These are phyloP conservation scores for Aristolochia contorta DNA, from an alignment of 164 flowering plant species.

Conservation along the genomic window DNA sequence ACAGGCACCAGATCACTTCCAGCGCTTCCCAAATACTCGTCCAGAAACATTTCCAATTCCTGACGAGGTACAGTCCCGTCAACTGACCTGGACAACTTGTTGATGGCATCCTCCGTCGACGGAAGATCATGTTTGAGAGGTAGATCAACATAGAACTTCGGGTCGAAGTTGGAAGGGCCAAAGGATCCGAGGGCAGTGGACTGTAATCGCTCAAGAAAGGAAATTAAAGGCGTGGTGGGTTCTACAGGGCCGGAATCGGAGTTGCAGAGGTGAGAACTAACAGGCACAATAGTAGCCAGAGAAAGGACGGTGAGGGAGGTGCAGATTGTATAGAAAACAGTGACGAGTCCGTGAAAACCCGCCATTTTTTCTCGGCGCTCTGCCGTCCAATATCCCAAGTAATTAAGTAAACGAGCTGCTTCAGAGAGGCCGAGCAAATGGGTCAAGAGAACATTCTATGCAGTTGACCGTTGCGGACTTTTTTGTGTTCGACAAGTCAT, in stretches of 20 bases:
- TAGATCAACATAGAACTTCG: constrained; percentile 63
- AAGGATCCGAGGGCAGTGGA: constrained; percentile 40
- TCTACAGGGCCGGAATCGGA: constrained; percentile 8
- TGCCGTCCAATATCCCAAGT: too few relatives aligned
- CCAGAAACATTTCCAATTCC: constrained; percentile 34
- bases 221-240: constrained; percentile 38
- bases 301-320: too few relatives aligned
- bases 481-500: too few relatives aligned
- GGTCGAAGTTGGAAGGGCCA: constrained; percentile 47
- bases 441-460: too few relatives aligned
- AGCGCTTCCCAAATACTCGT: constrained; percentile 33
- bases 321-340: too few relatives aligned
- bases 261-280: not conserved
- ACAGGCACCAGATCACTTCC: constrained; percentile 56
- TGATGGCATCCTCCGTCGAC: constrained; percentile 32
- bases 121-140: constrained; percentile 43
- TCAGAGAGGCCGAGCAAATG: too few relatives aligned
- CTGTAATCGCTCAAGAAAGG: constrained; percentile 55
- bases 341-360: too few relatives aligned
- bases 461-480: too few relatives aligned
- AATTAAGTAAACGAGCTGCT: too few relatives aligned
- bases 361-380: too few relatives aligned
- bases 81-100: constrained; percentile 17
- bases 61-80: constrained; percentile 33
- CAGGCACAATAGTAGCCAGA: too few relatives aligned